Evolutionary conservation across 495 filamentous ascomycete species (phyloP).

Genomic region (Aspergillus sclerotiicarbonarius): DNA sequence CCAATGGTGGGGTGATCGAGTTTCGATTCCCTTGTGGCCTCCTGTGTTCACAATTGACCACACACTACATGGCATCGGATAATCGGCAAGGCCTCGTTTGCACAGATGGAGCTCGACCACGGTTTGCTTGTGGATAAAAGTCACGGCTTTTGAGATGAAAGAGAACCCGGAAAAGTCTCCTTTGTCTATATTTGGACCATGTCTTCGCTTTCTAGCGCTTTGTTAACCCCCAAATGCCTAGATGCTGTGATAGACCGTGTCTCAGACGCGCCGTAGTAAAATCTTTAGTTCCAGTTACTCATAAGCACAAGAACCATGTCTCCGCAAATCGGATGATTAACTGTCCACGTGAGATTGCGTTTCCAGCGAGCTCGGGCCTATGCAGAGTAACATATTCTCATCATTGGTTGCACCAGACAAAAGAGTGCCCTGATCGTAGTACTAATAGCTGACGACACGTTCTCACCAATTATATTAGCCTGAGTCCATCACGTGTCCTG

Average conservation of each 20-base stretch:
- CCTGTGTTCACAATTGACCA: too few relatives aligned
- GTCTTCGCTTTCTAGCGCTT: neutral
- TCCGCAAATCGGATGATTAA: neutral
- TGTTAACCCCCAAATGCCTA: neutral
- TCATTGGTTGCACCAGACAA: neutral
- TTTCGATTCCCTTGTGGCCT: too few relatives aligned
- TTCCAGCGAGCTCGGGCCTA: neutral
- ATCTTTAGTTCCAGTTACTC: neutral
- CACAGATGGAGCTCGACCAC: too few relatives aligned
- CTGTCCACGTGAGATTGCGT: neutral
- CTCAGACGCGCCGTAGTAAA: neutral
- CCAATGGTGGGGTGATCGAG: too few relatives aligned
- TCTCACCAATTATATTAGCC: too few relatives aligned
- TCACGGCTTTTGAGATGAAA: neutral
- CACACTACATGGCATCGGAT: too few relatives aligned
- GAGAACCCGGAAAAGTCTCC: neutral
- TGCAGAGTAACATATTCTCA: neutral
- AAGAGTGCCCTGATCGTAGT: neutral
- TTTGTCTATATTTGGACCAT: neutral
- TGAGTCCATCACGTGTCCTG: too few relatives aligned
- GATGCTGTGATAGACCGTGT: neutral
- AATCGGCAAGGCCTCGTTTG: too few relatives aligned
- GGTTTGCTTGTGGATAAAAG: neutral
- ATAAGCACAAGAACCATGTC: neutral
- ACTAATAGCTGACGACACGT: too few relatives aligned